phyloP scores from a whole-genome alignment of 2,329 filamentous ascomycete genomes.

The Apiospora rasikravindrae region DNA sequence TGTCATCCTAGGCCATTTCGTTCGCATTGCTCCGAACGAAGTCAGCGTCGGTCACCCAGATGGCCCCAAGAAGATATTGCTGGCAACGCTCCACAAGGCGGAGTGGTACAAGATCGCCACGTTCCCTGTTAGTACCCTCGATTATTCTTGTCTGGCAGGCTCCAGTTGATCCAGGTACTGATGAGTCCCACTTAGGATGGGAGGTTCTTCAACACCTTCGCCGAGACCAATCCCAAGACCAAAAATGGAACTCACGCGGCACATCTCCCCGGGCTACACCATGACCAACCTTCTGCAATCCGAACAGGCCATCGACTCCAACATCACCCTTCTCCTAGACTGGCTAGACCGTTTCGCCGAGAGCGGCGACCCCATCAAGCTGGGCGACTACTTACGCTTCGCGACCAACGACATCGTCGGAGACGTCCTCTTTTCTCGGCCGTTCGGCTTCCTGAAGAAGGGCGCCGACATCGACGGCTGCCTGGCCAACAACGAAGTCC shows the following conservation, averaged over 20 bases:
- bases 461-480: conserved; percentile 35
- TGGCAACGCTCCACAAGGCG: conserved; percentile 39
- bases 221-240: conserved; percentile 36
- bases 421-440: conserved; percentile 37
- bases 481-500: conserved; percentile 25
- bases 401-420: conserved; percentile 40
- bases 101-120: conserved; percentile 43
- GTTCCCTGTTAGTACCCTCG: conserved; percentile 45
- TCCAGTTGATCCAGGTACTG: background rate
- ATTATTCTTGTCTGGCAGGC: conserved; percentile 31
- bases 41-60: conserved; percentile 49
- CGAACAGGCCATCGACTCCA: conserved; percentile 26
- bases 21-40: conserved; percentile 49
- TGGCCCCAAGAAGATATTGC: conserved; percentile 44
- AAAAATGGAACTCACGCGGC: conserved; percentile 41
- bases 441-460: conserved; percentile 35
- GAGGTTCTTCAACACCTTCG: background rate
- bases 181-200: background rate
- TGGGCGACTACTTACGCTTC: conserved; percentile 31
- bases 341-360: conserved; percentile 29
- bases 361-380: conserved; percentile 22
- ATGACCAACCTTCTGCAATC: conserved; percentile 25
- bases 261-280: conserved; percentile 38
- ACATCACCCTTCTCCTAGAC: conserved; percentile 26
- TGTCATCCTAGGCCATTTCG: conserved; percentile 40